A percentile compares a stretch with the other conserved stretches of the same genome.
These are phyloP conservation scores for Botryosphaeria dothidea DNA, from an alignment of 2,329 filamentous ascomycete species.

Conservation along the genomic window DNA sequence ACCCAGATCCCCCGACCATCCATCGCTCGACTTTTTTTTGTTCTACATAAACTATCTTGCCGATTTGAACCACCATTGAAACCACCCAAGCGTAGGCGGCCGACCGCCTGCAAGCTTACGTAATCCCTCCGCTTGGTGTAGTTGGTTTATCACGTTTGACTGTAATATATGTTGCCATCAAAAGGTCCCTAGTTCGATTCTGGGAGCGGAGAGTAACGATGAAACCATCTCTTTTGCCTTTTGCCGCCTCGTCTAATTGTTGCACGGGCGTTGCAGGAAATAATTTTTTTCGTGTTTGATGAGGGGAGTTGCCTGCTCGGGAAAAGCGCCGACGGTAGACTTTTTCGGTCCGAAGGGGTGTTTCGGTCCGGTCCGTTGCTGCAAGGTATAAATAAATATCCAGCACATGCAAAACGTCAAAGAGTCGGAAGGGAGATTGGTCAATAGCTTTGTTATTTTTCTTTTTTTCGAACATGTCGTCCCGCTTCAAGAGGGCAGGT, in stretches of 20 bases:
- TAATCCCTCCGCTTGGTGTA: conserved; percentile 1
- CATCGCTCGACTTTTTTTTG: too few relatives aligned
- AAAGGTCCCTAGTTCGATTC: conserved; percentile 16
- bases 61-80: too few relatives aligned
- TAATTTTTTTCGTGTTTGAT: neutral
- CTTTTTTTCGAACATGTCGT: too few relatives aligned
- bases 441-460: too few relatives aligned
- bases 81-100: neutral
- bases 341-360: too few relatives aligned
- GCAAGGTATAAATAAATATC: too few relatives aligned
- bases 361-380: neutral
- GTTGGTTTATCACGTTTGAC: conserved; percentile 13
- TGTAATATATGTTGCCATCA: conserved; percentile 3
- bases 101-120: too few relatives aligned
- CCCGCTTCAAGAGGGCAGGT: conserved; percentile 31
- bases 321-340: neutral
- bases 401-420: too few relatives aligned
- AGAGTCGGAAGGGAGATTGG: too few relatives aligned
- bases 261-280: neutral
- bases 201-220: conserved; percentile 8
- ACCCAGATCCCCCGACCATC: too few relatives aligned
- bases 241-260: neutral
- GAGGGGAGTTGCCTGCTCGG: neutral
- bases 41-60: too few relatives aligned
- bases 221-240: neutral